phyloP scores from a whole-genome alignment of 2,329 filamentous ascomycete species.

The Penicillium oxalicum region DNA sequence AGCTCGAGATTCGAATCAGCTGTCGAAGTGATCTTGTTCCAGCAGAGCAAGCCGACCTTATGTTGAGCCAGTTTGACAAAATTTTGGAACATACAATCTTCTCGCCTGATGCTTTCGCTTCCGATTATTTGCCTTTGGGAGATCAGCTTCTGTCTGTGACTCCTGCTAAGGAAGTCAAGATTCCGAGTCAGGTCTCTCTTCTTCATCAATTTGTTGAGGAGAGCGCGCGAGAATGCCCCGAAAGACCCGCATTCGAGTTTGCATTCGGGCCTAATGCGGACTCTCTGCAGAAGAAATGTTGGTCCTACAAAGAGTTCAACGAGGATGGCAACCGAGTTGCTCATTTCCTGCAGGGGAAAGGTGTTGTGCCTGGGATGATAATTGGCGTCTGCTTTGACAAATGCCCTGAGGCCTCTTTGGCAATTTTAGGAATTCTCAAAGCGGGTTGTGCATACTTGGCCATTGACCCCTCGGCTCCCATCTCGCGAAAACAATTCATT shows the following conservation, averaged over 20 bases:
- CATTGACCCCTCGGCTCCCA: constrained; percentile 68
- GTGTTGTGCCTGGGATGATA: constrained; percentile 52
- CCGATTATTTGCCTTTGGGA: constrained; percentile 33
- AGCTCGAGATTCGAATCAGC: constrained; percentile 60
- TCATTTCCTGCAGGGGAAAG: constrained; percentile 51
- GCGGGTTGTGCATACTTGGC: constrained; percentile 76
- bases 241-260: constrained; percentile 69
- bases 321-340: constrained; percentile 66
- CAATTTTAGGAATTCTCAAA: constrained; percentile 76
- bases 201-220: constrained; percentile 74
- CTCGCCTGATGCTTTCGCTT: constrained; percentile 38
- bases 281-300: constrained; percentile 47
- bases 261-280: constrained; percentile 51
- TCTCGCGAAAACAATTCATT: constrained; percentile 70
- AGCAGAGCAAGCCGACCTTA: constrained; percentile 56
- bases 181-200: constrained; percentile 55
- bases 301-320: constrained; percentile 72
- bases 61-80: constrained; percentile 67
- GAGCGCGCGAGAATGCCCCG: constrained; percentile 51
- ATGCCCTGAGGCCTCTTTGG: constrained; percentile 75
- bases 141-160: constrained; percentile 53
- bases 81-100: constrained; percentile 56
- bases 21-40: constrained; percentile 62
- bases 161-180: constrained; percentile 52
- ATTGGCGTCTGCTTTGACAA: constrained; percentile 79